These are phyloP conservation scores for Aspergillus pseudoterreus DNA, from an alignment of 2,329 filamentous ascomycete genomes.

Conservation along the genomic window DNA sequence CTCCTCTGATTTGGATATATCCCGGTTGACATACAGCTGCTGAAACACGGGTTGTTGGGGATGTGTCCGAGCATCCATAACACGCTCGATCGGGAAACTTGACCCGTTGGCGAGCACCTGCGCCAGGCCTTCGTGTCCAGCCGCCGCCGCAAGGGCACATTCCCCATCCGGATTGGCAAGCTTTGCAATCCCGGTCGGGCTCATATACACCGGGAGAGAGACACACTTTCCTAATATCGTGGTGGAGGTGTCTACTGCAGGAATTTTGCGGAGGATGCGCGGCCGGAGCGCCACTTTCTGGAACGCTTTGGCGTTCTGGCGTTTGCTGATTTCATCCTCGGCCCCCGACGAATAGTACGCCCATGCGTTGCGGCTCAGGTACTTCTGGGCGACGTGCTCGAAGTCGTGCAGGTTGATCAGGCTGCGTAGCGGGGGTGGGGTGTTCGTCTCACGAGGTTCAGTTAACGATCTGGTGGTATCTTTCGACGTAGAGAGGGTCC, in stretches of 20 bases:
- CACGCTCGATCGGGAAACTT: conserved; percentile 39
- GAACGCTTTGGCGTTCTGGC: conserved; percentile 41
- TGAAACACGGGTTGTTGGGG: conserved; percentile 27
- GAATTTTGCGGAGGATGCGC: conserved; percentile 42
- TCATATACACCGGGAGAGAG: conserved; percentile 40
- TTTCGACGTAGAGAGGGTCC: conserved; percentile 1
- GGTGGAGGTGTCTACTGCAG: conserved; percentile 33
- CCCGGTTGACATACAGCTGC: conserved; percentile 39
- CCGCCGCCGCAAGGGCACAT: conserved; percentile 39
- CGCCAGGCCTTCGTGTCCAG: conserved; percentile 32
- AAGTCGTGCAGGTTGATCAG: conserved; percentile 39
- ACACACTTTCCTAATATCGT: conserved; percentile 29
- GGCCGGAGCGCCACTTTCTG: conserved; percentile 47
- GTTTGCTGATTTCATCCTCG: conserved; percentile 48
- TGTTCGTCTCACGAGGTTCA: background rate
- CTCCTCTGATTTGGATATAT: conserved; percentile 23
- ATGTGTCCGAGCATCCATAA: conserved; percentile 24
- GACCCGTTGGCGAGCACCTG: conserved; percentile 39
- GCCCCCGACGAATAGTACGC: conserved; percentile 49
- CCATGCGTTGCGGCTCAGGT: conserved; percentile 30
- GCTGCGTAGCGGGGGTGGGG: conserved; percentile 24
- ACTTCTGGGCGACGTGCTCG: conserved; percentile 30
- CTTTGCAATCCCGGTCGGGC: conserved; percentile 41
- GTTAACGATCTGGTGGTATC: background rate
- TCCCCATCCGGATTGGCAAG: conserved; percentile 44